Evolutionary conservation across 2,329 filamentous ascomycete genomes (phyloP), one percentile per base, ranked within the genome.

Genomic region (Epichloe sp.): DNA sequence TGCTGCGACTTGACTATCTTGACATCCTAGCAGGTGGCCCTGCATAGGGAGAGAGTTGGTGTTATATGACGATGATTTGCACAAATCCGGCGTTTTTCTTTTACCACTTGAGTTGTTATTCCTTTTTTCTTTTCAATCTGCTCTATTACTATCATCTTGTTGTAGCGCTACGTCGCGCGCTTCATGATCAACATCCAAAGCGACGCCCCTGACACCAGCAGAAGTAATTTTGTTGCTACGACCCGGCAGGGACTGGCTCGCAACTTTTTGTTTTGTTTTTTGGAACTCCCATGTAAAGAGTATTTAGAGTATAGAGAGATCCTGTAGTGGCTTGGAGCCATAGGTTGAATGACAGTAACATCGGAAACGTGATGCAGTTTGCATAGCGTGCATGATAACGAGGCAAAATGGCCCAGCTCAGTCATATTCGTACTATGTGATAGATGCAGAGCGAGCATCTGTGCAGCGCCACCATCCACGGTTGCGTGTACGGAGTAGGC

Each of bases 61-160:
- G 42, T 52, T 42, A 26, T 46, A 49, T 15, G 23, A 48, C 47
- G 46, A 49, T 48, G 41, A 49, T n/a, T 23, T 46, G 42, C 46
- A 52, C 46, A 40, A 49, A 35, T 35, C 53, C 56, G 62, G 60
- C 61, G 61, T 61, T 62, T 56, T 47, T 47, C 43, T 54, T 54
- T 23, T 23, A 53, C 59, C 26, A 21, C 5, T 41, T 26, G 35
- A 34, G 4, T 42, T 48, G 3, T 21, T 34, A 36, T 15, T 21
- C 15, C 17, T 34, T 37, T 37, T 41, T 21, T 42, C 11, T 23
- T 26, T 26, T 37, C 6, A 10, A 8, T 2, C 26, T 6, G 31
- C 34, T 31, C 10, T n/a, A 21, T 15, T 31, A 36, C 40, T 15
- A 31, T 44, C 19, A 31, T 47, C 5, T 44, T 15, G 45, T 34